Base-by-base conservation (phyloP, 2,329 filamentous ascomycete genomes). In the Colletotrichum coccodes region DNA sequence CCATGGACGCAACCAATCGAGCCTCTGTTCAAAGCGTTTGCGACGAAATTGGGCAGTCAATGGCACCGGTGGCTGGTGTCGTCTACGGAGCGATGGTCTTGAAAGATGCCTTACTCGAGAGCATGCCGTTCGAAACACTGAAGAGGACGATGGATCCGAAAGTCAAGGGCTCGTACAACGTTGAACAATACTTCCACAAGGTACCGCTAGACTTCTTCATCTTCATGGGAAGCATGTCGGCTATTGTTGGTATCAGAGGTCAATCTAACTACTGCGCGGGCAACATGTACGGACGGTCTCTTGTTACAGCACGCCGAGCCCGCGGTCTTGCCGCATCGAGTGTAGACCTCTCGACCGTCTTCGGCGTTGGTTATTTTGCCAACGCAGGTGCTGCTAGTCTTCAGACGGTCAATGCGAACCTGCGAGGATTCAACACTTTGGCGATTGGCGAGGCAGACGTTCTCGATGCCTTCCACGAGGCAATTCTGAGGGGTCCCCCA, bases 221-320 rank as follows among this genome's bases (percentile, higher is more conserved):
- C 53, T 36, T 78, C 8, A 75, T 81, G 64, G 78, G 76, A 1
- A 81, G 79, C 1, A 18, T 77, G 5, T 60, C 73, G 1, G 46
- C 50, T 6, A 66, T 78, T 14, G 54, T 73, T 3, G 79, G 79
- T 7, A 78, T 76, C 56, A n/a, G 40, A 8, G 76, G 74, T 12
- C 85, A 88, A 70, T 70, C 78, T 4, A 83, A 81, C 70, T 88
- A 88, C 68, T 72, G 75, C 1, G 81, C 83, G 0, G 83, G 80
- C 2, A 85, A 86, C 76, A n/a, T n/a, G n/a, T n/a, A n/a, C n/a
- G n/a, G n/a, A n/a, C 70, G 69, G 5, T 70, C 70, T 1, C 71
- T 87, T 0, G 80, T 77, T 1, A 46, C 68, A 0, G 74, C 80
- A 8, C 73, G 85, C 6, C 64, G 79, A 0, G 71, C 67, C 2